Conservation (phyloP, 2,329 filamentous ascomycete genomes). For the Nemania sp. region DNA sequence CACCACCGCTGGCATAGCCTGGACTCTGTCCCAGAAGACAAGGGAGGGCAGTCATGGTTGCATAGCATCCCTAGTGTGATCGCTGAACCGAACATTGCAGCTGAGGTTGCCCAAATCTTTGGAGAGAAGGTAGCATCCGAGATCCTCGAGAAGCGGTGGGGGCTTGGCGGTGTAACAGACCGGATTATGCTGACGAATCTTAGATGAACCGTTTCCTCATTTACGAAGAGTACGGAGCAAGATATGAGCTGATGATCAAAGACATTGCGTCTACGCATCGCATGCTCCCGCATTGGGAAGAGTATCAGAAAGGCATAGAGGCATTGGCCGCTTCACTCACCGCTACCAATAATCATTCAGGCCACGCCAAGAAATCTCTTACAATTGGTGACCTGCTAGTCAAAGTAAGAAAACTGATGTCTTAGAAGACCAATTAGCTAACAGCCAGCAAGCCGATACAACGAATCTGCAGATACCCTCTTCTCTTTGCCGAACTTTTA, state of each 20-base stretch:
- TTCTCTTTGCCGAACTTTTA: constrained; percentile 82
- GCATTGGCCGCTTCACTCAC: constrained; percentile 75
- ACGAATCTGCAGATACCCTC: constrained; percentile 85
- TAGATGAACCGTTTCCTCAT: constrained; percentile 81
- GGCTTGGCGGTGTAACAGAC: constrained; percentile 10
- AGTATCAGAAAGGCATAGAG: constrained; percentile 85
- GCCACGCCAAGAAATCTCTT: constrained; percentile 72
- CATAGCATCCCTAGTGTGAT: constrained; percentile 56
- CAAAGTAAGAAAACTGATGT: constrained; percentile 62
- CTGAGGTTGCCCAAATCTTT: constrained; percentile 65
- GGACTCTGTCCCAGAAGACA: constrained; percentile 51
- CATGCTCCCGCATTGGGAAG: constrained; percentile 73
- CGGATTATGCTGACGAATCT: constrained; percentile 10
- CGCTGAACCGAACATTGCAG: constrained; percentile 62
- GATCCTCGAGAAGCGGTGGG: constrained; percentile 1
- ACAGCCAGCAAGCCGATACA: constrained; percentile 74
- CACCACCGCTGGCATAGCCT: constrained; percentile 56
- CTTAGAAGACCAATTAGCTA: constrained; percentile 14
- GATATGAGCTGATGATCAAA: constrained; percentile 83
- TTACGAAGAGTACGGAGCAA: constrained; percentile 91
- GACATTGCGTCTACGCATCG: constrained; percentile 73
- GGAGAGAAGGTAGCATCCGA: constrained; percentile 55
- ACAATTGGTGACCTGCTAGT: constrained; percentile 86
- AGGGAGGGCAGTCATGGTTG: constrained; percentile 47
- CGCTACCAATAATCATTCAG: constrained; percentile 67